Evolutionary conservation across 2,329 filamentous ascomycete genomes (phyloP).

Genomic region (Blastomyces percursus): DNA sequence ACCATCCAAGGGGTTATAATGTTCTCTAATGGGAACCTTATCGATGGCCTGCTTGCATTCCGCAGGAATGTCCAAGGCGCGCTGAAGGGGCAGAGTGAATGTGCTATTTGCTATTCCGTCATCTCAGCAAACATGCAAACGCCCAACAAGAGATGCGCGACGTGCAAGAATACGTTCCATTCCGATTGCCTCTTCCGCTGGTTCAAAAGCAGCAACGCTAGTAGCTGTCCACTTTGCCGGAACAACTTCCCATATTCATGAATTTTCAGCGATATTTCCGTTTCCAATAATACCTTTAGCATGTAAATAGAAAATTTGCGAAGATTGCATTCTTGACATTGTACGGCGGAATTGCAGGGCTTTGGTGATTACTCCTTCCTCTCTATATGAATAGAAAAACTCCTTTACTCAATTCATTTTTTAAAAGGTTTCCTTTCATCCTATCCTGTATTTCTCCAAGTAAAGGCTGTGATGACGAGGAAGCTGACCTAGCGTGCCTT

Average conservation of each 20-base stretch:
- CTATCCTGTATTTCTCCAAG: not conserved
- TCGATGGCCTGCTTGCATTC: slow-evolving; percentile 78
- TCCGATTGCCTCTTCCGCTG: slow-evolving; percentile 84
- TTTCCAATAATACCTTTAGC: not conserved
- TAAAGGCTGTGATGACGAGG: not conserved
- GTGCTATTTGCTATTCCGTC: slow-evolving; percentile 93
- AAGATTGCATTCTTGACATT: not conserved
- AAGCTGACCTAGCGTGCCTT: not conserved
- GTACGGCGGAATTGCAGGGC: not conserved
- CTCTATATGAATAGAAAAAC: not conserved
- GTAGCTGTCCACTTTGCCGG: slow-evolving; percentile 83
- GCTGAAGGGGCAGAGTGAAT: slow-evolving; percentile 87
- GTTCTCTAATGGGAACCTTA: slow-evolving; percentile 78
- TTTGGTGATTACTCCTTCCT: not conserved
- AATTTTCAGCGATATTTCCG: slow-evolving; percentile 11
- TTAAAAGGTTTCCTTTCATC: not conserved
- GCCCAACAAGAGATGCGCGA: slow-evolving; percentile 81
- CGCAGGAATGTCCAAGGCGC: slow-evolving; percentile 76
- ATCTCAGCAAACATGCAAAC: slow-evolving; percentile 79
- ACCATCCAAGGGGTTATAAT: slow-evolving; percentile 87
- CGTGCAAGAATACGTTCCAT: slow-evolving; percentile 93
- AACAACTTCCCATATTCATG: slow-evolving; percentile 65
- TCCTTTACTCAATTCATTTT: not conserved
- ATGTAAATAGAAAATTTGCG: not conserved
- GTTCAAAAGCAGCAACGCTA: slow-evolving; percentile 90